A percentile compares a stretch with the other conserved stretches of the same genome.
Evolutionary conservation across 306 rosid genomes (phyloP).

Genomic region (Cicer arietinum): DNA sequence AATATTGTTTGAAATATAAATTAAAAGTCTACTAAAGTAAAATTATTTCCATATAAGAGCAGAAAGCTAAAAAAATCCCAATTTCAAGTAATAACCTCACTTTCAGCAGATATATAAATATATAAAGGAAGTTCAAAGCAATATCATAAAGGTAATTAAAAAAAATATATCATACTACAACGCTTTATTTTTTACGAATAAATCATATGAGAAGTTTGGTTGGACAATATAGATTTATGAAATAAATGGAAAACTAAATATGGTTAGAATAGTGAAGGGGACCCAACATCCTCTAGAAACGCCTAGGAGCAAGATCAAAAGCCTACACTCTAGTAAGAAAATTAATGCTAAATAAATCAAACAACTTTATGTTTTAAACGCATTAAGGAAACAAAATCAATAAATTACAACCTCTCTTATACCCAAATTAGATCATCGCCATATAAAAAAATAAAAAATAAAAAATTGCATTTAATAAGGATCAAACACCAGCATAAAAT

Average conservation of each 20-base stretch:
- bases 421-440: conserved; percentile 48
- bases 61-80: conserved; percentile 33
- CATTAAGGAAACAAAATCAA: conserved; percentile 34
- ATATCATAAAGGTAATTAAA: conserved; percentile 37
- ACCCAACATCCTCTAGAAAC: conserved; percentile 55
- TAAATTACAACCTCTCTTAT: conserved; percentile 26
- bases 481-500: conserved; percentile 39
- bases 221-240: conserved; percentile 1
- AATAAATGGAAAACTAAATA: conserved; percentile 38
- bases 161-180: no score
- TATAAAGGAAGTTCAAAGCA: conserved; percentile 44
- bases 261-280: conserved; percentile 45
- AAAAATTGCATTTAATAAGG: neutral
- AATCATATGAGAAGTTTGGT: no score
- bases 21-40: conserved; percentile 10
- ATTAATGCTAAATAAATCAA: conserved; percentile 37
- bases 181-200: no score
- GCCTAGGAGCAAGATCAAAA: conserved; percentile 49
- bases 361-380: conserved; percentile 24
- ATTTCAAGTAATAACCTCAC: conserved; percentile 25
- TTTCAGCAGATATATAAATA: conserved; percentile 33
- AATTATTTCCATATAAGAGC: conserved; percentile 25
- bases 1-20: conserved; percentile 36
- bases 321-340: conserved; percentile 42
- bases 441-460: conserved; percentile 12